Conservation (phyloP, 768 basidiomycete species). For the Saitozyma podzolica region DNA sequence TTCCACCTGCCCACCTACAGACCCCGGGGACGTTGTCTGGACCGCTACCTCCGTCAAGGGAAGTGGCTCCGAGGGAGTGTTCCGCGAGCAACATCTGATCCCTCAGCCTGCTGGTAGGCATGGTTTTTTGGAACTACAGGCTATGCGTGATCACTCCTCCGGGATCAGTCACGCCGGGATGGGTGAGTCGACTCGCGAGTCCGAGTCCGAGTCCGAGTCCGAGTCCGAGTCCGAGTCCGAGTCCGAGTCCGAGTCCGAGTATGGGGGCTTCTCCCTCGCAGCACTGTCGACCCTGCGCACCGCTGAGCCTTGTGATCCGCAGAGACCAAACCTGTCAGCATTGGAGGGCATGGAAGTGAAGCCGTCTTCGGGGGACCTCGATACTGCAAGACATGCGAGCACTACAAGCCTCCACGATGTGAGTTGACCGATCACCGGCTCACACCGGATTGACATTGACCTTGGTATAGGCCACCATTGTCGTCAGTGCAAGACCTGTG, state of each 20-base stretch:
- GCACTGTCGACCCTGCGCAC: too few species aligned
- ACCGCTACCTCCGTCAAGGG: not conserved
- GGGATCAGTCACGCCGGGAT: slow-evolving; percentile 71
- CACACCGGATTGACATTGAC: slow-evolving; percentile 1
- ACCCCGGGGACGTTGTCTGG: not conserved
- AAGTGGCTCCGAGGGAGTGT: not conserved
- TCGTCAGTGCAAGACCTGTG: slow-evolving; percentile 75
- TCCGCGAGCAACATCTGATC: slow-evolving; percentile 1
- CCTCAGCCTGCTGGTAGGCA: slow-evolving; percentile 66
- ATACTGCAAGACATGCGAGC: slow-evolving; percentile 80
- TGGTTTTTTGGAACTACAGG: slow-evolving; percentile 86
- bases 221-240: not conserved
- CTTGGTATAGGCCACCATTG: slow-evolving; percentile 74
- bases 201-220: not conserved
- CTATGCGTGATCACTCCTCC: slow-evolving; percentile 81
- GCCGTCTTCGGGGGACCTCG: slow-evolving; percentile 79
- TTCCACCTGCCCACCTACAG: too few species aligned
- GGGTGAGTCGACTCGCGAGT: slow-evolving; percentile 60
- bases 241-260: not conserved
- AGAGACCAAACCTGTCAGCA: slow-evolving; percentile 72
- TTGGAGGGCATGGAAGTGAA: slow-evolving; percentile 84
- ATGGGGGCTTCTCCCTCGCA: too few species aligned
- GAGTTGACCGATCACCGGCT: slow-evolving; percentile 7
- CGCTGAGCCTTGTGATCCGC: slow-evolving; percentile 14
- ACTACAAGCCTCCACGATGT: slow-evolving; percentile 75